phyloP scores from a whole-genome alignment of 805 yeast species.

The Zygosaccharomyces kombuchaensis region DNA sequence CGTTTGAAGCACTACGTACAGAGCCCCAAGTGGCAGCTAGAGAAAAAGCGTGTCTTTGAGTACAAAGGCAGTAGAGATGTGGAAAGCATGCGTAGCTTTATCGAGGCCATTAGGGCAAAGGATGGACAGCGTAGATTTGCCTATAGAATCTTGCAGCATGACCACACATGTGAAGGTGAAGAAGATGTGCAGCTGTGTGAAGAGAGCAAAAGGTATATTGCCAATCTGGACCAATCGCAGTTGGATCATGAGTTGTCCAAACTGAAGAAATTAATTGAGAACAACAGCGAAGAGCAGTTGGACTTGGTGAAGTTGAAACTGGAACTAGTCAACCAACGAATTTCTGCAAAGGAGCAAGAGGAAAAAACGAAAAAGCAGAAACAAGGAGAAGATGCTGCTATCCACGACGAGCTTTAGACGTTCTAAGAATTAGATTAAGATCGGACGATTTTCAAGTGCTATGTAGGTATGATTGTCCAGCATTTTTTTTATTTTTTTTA shows the following conservation, averaged over 20 bases:
- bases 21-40: slow-evolving; percentile 23
- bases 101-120: slow-evolving; percentile 34
- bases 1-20: slow-evolving; percentile 5
- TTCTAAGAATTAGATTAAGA: not conserved
- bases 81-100: slow-evolving; percentile 46
- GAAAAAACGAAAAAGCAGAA: not conserved
- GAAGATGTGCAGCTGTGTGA: slow-evolving; percentile 11
- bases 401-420: slow-evolving; percentile 12
- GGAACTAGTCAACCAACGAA: slow-evolving; percentile 16
- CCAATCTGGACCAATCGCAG: slow-evolving; percentile 37
- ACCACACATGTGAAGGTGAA: slow-evolving; percentile 10
- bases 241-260: slow-evolving; percentile 31
- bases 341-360: not conserved
- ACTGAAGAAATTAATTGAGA: slow-evolving; percentile 23
- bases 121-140: slow-evolving; percentile 13
- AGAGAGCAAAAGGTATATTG: slow-evolving; percentile 16
- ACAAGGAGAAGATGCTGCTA: not conserved
- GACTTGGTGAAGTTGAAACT: slow-evolving; percentile 29
- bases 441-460: no score
- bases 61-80: slow-evolving; percentile 51
- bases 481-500: not conserved
- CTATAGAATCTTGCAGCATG: slow-evolving; percentile 36
- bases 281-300: slow-evolving; percentile 29
- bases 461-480: no score
- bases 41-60: slow-evolving; percentile 44